Evolutionary conservation across 108 stramenopile genomes (phyloP), one percentile per base, ranked within the genome.

Genomic region (Nitzschia putrida): DNA sequence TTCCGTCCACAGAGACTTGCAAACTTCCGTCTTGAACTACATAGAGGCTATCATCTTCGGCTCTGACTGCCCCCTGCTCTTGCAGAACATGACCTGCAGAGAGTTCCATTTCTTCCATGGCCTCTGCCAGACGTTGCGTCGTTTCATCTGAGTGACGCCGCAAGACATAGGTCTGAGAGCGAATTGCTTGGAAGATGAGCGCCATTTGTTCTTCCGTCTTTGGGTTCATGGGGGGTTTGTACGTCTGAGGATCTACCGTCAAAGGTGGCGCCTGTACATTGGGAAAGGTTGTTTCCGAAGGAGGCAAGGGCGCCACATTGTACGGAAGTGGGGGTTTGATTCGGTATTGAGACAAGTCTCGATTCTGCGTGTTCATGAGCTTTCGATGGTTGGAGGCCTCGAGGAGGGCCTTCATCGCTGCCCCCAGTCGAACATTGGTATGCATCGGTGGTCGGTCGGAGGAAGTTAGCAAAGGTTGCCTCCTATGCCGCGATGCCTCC

Each of bases 1-100:
- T 77, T 0, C 53, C 51, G 77, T 88, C 68, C n/a, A 89, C 82
- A 20, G 69, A 22, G 64, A 89, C 86, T 11, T 77, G 69, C 16
- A 89, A 85, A 7, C 80, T 83, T 40, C 73, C 78, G 44, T 74
- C 74, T 68, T 82, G 57, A 22, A 89, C 52, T 13, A 89, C 77
- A 64, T 89, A 89, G 42, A 86, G 78, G 53, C 72, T 70, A 63
- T 86, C 82, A n/a, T 93, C 97, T 0, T 73, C 9, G 13, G 24
- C 51, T n/a, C 18, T 39, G 16, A 8, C 61, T 38, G 75, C 65
- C 18, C 74, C 79, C 64, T 94, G 88, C 8, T 50, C 18, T 39
- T 52, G 52, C 50, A 66, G 25, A 0, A 66, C 52, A 38, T 53
- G 37, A 8, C 65, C 65, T 23, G 38, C 37, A 26, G 43, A 29